Percentiles rank a stretch among this genome's conserved stretches.
Conservation (phyloP, 2,329 filamentous ascomycete genomes). For the Trichoderma sp. region DNA sequence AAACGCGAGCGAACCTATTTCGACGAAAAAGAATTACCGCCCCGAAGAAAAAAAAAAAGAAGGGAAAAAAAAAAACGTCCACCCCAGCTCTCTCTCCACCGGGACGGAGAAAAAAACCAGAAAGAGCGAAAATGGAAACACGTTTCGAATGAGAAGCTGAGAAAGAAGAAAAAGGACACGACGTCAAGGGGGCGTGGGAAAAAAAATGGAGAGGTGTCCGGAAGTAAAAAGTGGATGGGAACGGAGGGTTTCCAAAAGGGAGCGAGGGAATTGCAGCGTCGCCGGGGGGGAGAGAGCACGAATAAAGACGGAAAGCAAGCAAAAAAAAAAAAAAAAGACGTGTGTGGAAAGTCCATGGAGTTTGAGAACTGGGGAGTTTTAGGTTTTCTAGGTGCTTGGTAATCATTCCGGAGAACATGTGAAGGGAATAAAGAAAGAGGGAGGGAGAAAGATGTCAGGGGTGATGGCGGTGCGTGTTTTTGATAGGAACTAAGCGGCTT, state of each 20-base stretch:
- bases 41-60: neutral
- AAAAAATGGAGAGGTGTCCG: neutral
- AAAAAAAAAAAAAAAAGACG: too few species aligned
- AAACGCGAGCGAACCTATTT: neutral
- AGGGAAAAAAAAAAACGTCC: neutral
- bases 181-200: neutral
- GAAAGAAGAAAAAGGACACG: neutral
- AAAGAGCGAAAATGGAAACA: neutral
- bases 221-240: neutral
- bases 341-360: slow-evolving; percentile 10
- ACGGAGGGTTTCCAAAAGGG: neutral
- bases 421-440: neutral
- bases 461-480: neutral
- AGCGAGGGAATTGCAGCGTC: neutral
- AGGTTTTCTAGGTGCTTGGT: neutral
- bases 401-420: neutral
- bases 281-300: neutral
- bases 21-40: neutral
- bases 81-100: neutral
- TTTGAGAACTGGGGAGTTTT: neutral
- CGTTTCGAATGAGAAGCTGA: neutral
- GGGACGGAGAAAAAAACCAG: neutral
- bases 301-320: neutral
- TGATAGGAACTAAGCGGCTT: neutral
- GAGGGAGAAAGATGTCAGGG: neutral